These are phyloP conservation scores for Hypholoma sublateritium DNA, from an alignment of 768 basidiomycete genomes.

Conservation along the genomic window DNA sequence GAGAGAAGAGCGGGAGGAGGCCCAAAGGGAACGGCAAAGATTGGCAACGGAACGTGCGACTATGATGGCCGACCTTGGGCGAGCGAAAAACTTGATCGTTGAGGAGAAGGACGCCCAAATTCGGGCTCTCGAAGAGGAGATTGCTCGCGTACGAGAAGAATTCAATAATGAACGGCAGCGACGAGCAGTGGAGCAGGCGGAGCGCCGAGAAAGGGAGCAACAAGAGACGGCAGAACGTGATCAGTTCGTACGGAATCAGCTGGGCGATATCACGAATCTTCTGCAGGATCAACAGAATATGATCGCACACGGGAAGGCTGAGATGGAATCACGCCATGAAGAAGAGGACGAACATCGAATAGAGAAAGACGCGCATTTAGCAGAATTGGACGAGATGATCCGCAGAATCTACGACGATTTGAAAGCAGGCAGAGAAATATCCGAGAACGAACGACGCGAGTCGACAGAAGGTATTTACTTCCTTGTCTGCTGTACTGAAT, in stretches of 20 bases:
- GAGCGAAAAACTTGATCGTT: background rate
- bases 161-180: background rate
- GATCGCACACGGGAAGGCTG: background rate
- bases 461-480: background rate
- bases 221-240: background rate
- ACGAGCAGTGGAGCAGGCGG: background rate
- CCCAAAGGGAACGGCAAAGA: background rate
- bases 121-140: background rate
- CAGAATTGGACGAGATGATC: background rate
- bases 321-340: background rate
- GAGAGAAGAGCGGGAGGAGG: background rate
- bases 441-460: background rate
- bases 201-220: background rate
- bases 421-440: background rate
- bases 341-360: background rate
- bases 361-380: background rate
- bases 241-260: background rate
- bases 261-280: background rate
- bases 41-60: background rate
- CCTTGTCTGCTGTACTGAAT: background rate
- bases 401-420: background rate
- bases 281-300: background rate
- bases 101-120: background rate
- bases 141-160: background rate
- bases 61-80: background rate